These are phyloP conservation scores for Melampsora occidentalis DNA, from an alignment of 1,284 basidiomycete species.

Conservation along the genomic window DNA sequence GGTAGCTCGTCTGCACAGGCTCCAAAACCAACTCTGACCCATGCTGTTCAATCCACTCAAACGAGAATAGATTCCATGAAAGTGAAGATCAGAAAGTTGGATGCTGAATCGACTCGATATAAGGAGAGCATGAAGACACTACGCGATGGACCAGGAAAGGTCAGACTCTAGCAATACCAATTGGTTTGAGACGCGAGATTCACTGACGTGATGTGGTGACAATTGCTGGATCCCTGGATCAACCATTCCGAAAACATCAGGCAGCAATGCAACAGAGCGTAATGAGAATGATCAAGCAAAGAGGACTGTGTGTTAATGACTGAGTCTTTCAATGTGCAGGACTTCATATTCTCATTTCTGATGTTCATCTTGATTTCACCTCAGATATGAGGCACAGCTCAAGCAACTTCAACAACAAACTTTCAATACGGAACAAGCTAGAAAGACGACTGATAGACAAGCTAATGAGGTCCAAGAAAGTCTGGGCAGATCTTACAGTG, in stretches of 20 bases:
- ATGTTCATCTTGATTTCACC: neutral
- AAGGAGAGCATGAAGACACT: slow-evolving; percentile 96
- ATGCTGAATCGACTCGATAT: slow-evolving; percentile 85
- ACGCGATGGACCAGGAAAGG: slow-evolving; percentile 91
- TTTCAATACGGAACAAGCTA: slow-evolving; percentile 98
- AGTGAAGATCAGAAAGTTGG: slow-evolving; percentile 94
- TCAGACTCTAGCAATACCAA: slow-evolving; percentile 51
- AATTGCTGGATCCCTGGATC: neutral
- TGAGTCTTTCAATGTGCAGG: neutral
- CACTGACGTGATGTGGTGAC: slow-evolving; percentile 3
- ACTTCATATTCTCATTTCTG: neutral
- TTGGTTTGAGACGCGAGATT: neutral
- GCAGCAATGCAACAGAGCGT: slow-evolving; percentile 92
- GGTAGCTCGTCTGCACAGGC: slow-evolving; percentile 55
- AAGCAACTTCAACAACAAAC: slow-evolving; percentile 88
- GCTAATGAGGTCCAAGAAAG: slow-evolving; percentile 97
- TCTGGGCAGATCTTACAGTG: slow-evolving; percentile 86
- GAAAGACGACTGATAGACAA: slow-evolving; percentile 82
- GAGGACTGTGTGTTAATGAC: slow-evolving; percentile 63
- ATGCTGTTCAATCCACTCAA: slow-evolving; percentile 93
- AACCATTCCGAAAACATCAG: slow-evolving; percentile 56
- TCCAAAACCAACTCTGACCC: slow-evolving; percentile 76
- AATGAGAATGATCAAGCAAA: slow-evolving; percentile 87
- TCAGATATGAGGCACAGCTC: slow-evolving; percentile 79
- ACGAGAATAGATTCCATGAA: slow-evolving; percentile 82